These are phyloP conservation scores for Beauveria caledonica DNA, from an alignment of 2,329 filamentous ascomycete genomes.

Conservation along the genomic window DNA sequence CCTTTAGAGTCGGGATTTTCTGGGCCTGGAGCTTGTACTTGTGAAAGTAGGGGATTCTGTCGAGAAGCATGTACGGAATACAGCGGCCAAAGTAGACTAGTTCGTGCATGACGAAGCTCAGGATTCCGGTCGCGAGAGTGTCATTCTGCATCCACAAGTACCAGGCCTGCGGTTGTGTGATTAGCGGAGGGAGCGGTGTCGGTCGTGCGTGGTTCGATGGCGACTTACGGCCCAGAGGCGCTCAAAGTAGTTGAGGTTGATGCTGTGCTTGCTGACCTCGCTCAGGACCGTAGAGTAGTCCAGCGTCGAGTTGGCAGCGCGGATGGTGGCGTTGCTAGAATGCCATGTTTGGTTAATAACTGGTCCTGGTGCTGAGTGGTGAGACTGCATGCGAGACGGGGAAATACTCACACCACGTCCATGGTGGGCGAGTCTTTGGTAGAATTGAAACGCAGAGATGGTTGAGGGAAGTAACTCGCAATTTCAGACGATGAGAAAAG, in stretches of 20 bases:
- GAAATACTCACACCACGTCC: slow-evolving; percentile 25
- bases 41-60: slow-evolving; percentile 77
- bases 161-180: slow-evolving; percentile 53
- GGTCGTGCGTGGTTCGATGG: slow-evolving; percentile 4
- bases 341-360: not conserved
- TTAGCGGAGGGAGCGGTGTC: slow-evolving; percentile 2
- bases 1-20: slow-evolving; percentile 86
- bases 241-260: slow-evolving; percentile 79
- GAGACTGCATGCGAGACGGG: not conserved
- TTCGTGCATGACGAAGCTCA: slow-evolving; percentile 97
- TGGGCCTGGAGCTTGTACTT: slow-evolving; percentile 87
- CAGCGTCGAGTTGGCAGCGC: slow-evolving; percentile 39
- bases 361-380: not conserved
- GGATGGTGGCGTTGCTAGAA: slow-evolving; percentile 42
- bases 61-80: slow-evolving; percentile 88
- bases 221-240: slow-evolving; percentile 72
- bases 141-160: slow-evolving; percentile 99
- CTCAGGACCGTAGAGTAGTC: slow-evolving; percentile 52
- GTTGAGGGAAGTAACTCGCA: not conserved
- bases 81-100: slow-evolving; percentile 86
- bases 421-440: slow-evolving; percentile 19
- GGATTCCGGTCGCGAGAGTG: slow-evolving; percentile 88
- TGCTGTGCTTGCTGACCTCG: slow-evolving; percentile 64
- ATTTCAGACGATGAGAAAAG: slow-evolving; percentile 2
- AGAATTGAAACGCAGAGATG: not conserved